phyloP scores from a whole-genome alignment of 2,329 filamentous ascomycete genomes.

The Dothidotthia symphoricarpi region DNA sequence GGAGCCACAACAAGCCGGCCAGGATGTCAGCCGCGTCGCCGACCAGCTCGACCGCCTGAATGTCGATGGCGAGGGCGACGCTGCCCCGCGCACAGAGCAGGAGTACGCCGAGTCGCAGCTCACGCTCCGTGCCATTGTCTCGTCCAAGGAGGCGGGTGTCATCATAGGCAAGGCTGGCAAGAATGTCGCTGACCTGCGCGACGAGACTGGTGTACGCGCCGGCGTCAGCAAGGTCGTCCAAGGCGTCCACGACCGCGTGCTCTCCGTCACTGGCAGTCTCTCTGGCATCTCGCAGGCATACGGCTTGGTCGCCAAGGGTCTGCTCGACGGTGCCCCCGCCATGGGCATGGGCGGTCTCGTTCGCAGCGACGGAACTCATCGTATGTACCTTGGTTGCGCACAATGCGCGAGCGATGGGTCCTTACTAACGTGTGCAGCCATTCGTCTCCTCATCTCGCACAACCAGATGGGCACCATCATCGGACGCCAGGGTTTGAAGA shows the following conservation, averaged over 20 bases:
- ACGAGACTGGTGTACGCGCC: conserved; percentile 96
- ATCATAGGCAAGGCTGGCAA: conserved; percentile 99
- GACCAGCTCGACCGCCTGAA: conserved; percentile 46
- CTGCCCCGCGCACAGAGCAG: conserved; percentile 86
- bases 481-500: conserved; percentile 91
- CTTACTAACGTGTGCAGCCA: conserved; percentile 58
- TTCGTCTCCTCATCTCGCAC: conserved; percentile 97
- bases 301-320: conserved; percentile 82
- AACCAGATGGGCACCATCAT: conserved; percentile 99
- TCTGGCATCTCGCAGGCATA: conserved; percentile 90
- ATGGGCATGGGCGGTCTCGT: conserved; percentile 95
- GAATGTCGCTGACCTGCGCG: conserved; percentile 94
- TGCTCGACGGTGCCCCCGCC: conserved; percentile 89
- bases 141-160: conserved; percentile 96
- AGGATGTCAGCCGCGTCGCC: conserved; percentile 40
- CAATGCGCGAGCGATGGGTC: neutral
- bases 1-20: conserved; percentile 36
- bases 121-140: conserved; percentile 94
- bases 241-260: conserved; percentile 92
- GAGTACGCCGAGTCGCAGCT: conserved; percentile 92
- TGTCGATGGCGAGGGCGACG: conserved; percentile 58
- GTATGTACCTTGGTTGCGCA: conserved; percentile 58
- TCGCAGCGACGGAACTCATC: conserved; percentile 81
- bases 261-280: conserved; percentile 90
- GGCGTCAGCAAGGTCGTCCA: conserved; percentile 98